Evolutionary conservation across 495 filamentous ascomycete species (phyloP).

Genomic region (Bryoglossum gracile): DNA sequence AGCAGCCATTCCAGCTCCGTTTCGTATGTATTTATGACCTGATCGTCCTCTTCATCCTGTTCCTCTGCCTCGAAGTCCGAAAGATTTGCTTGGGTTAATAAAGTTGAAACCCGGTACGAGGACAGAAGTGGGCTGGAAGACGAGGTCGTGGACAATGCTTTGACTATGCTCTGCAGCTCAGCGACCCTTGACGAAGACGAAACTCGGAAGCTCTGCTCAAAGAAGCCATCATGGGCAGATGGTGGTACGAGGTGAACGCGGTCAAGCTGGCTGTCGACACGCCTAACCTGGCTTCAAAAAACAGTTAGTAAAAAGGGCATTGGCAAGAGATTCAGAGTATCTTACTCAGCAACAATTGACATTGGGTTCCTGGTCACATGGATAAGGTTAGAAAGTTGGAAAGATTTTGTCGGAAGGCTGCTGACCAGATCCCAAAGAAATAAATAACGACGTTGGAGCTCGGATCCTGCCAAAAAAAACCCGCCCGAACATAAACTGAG

Average conservation of each 20-base stretch:
- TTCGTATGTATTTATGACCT: conserved; percentile 43
- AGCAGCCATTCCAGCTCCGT: conserved; percentile 81
- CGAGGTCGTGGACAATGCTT: conserved; percentile 58
- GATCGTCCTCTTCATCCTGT: conserved; percentile 19
- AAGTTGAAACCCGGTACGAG: conserved; percentile 42
- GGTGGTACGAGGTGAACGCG: conserved; percentile 51
- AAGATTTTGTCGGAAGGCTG: neutral
- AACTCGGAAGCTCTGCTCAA: conserved; percentile 18
- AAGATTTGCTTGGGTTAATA: conserved; percentile 54
- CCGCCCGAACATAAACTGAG: too few relatives aligned
- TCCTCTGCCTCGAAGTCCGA: conserved; percentile 19
- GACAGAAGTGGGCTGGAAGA: conserved; percentile 47
- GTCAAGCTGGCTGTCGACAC: conserved; percentile 74
- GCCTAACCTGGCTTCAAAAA: conserved; percentile 63
- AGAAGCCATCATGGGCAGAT: conserved; percentile 26
- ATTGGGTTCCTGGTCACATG: conserved; percentile 32
- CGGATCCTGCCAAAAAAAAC: too few relatives aligned
- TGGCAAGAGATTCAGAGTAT: conserved; percentile 13
- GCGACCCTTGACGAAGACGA: conserved; percentile 34
- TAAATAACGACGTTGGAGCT: conserved; percentile 10
- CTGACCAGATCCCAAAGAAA: neutral
- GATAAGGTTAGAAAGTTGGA: neutral
- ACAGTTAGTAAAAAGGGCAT: conserved; percentile 21
- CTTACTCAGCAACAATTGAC: conserved; percentile 64
- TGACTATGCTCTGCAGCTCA: conserved; percentile 56